A percentile compares a stretch with the other conserved stretches of the same genome.
Conservation (phyloP, 495 filamentous ascomycete species). For the Neurospora sp. region DNA sequence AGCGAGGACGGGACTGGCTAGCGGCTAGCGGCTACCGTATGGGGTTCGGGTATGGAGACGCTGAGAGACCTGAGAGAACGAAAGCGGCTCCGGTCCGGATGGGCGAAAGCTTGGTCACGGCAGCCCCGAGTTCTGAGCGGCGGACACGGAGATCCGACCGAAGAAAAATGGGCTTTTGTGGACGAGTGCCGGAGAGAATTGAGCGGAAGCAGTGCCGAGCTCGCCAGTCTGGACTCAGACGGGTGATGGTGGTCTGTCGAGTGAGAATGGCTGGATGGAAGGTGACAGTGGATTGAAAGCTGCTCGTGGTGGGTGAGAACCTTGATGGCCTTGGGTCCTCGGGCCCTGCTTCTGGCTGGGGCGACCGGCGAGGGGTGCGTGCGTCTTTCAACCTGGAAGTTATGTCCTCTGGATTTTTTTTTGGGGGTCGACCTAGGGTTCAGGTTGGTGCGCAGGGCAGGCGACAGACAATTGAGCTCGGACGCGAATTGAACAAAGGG, state of each 20-base stretch:
- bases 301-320: conserved; percentile 11
- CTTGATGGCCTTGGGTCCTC: conserved; percentile 9
- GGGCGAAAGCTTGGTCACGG: background rate
- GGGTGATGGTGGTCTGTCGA: background rate
- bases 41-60: background rate
- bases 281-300: conserved; percentile 1
- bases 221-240: background rate
- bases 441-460: background rate
- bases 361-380: background rate
- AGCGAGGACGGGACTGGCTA: background rate
- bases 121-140: background rate
- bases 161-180: background rate
- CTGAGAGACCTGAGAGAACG: background rate
- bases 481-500: background rate
- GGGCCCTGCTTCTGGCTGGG: background rate
- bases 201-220: background rate
- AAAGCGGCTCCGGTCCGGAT: background rate
- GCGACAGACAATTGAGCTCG: background rate
- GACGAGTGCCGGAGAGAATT: background rate
- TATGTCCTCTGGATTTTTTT: background rate
- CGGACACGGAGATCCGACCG: background rate
- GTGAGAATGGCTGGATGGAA: background rate
- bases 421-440: background rate
- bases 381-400: background rate
- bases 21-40: background rate